Evolutionary conservation across 495 filamentous ascomycete species (phyloP).

Genomic region (Xylaria intraflava): DNA sequence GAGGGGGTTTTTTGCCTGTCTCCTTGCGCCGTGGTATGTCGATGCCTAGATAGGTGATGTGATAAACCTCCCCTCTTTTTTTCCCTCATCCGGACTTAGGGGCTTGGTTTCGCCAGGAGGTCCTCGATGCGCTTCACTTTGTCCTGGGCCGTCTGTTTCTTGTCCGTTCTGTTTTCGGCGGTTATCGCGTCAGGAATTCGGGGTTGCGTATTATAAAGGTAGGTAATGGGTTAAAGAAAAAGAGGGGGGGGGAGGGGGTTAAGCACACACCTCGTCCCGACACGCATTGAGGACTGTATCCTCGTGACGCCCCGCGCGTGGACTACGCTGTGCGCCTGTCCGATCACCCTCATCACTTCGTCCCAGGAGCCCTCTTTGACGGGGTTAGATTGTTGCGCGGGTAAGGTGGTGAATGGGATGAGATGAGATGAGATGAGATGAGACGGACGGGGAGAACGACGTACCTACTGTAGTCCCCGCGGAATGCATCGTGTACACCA

Average conservation of each 20-base stretch:
- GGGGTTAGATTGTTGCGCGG: background rate
- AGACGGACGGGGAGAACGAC: conserved; percentile 23
- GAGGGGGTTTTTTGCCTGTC: no score
- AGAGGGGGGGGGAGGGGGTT: background rate
- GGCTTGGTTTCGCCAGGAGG: conserved; percentile 23
- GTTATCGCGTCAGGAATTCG: no score
- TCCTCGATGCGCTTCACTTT: conserved; percentile 43
- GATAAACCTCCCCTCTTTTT: no score
- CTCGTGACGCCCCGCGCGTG: conserved; percentile 75
- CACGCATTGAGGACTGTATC: conserved; percentile 83
- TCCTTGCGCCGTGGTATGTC: no score
- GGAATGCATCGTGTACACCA: conserved; percentile 84
- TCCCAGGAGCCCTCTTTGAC: conserved; percentile 76
- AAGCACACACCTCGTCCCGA: conserved; percentile 64
- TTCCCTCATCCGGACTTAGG: background rate
- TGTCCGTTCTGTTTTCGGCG: conserved; percentile 44
- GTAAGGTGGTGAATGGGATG: background rate
- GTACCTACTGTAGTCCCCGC: conserved; percentile 86
- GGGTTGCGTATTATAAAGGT: background rate
- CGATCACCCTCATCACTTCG: conserved; percentile 78
- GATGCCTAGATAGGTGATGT: no score
- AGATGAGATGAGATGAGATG: background rate
- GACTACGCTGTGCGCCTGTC: conserved; percentile 79
- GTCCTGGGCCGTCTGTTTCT: conserved; percentile 40
- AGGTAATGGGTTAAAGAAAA: background rate